phyloP scores from a whole-genome alignment of 2,329 filamentous ascomycete species.

The Aureobasidium sp. region DNA sequence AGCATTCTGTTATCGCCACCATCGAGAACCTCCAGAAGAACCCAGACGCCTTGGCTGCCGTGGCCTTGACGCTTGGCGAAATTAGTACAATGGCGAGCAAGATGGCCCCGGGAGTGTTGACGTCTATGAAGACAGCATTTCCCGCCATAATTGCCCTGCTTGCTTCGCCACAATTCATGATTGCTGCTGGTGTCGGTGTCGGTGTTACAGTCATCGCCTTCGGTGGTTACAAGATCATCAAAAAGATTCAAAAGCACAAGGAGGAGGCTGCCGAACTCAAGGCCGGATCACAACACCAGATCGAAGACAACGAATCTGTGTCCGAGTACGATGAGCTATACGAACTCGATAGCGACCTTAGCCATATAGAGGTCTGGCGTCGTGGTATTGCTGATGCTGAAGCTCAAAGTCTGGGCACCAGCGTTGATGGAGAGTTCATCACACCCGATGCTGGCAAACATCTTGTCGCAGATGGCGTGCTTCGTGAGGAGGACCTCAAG shows the following conservation, averaged over 20 bases:
- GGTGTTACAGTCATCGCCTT: conserved; percentile 95
- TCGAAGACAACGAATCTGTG: conserved; percentile 25
- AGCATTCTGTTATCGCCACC: conserved; percentile 74
- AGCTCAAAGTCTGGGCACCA: conserved; percentile 49
- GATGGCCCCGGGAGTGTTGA: conserved; percentile 74
- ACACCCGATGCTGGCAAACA: conserved; percentile 48
- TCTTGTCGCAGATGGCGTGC: conserved; percentile 38
- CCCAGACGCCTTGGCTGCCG: conserved; percentile 87
- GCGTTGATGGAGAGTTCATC: conserved; percentile 60
- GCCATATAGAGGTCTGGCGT: conserved; percentile 56
- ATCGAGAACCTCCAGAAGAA: conserved; percentile 75
- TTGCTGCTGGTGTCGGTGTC: conserved; percentile 79
- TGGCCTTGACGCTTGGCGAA: conserved; percentile 86
- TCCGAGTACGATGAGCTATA: conserved; percentile 50
- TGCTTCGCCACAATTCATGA: conserved; percentile 86
- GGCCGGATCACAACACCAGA: conserved; percentile 19
- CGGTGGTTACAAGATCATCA: conserved; percentile 95
- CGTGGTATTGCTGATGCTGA: conserved; percentile 55
- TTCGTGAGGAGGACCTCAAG: conserved; percentile 44
- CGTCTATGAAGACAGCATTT: conserved; percentile 68
- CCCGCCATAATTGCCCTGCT: conserved; percentile 83
- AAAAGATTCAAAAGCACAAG: conserved; percentile 59
- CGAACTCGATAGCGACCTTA: conserved; percentile 47
- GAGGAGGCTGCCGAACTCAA: conserved; percentile 26
- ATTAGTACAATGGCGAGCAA: conserved; percentile 76